A percentile compares a stretch with the other conserved stretches of the same genome.
Conservation (phyloP, 1,139 yeast species). For the Geotrichum restrictum region DNA sequence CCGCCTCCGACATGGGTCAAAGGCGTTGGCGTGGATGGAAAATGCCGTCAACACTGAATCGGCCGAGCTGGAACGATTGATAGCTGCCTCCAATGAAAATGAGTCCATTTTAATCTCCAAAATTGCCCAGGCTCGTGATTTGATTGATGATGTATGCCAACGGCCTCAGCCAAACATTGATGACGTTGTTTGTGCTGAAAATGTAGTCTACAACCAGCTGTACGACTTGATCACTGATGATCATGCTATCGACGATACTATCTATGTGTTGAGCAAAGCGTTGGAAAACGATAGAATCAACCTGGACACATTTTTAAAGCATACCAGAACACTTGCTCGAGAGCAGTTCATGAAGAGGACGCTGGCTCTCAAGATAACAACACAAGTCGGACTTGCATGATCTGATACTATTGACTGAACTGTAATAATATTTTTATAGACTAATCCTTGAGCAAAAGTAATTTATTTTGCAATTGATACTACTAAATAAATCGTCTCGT, state of each 20-base stretch:
- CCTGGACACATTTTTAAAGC: conserved; percentile 48
- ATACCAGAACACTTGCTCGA: conserved; percentile 63
- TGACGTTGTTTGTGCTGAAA: conserved; percentile 45
- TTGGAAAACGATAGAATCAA: conserved; percentile 47
- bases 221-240: conserved; percentile 65
- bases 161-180: conserved; percentile 42
- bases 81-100: conserved; percentile 35
- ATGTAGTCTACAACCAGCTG: conserved; percentile 51
- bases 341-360: conserved; percentile 57
- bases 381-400: conserved; percentile 18
- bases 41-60: conserved; percentile 52
- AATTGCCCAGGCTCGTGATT: conserved; percentile 33
- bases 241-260: conserved; percentile 64
- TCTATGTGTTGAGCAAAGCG: conserved; percentile 56
- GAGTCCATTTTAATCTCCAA: conserved; percentile 34
- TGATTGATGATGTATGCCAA: conserved; percentile 35
- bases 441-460: not conserved
- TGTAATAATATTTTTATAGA: conserved; percentile 2
- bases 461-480: no score
- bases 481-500: no score
- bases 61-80: conserved; percentile 73
- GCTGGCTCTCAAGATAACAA: conserved; percentile 30
- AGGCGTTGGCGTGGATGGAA: conserved; percentile 33
- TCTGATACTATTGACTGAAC: not conserved
- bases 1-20: conserved; percentile 46